phyloP scores from a whole-genome alignment of 2,329 filamentous ascomycete species.

The Diplodia seriata region DNA sequence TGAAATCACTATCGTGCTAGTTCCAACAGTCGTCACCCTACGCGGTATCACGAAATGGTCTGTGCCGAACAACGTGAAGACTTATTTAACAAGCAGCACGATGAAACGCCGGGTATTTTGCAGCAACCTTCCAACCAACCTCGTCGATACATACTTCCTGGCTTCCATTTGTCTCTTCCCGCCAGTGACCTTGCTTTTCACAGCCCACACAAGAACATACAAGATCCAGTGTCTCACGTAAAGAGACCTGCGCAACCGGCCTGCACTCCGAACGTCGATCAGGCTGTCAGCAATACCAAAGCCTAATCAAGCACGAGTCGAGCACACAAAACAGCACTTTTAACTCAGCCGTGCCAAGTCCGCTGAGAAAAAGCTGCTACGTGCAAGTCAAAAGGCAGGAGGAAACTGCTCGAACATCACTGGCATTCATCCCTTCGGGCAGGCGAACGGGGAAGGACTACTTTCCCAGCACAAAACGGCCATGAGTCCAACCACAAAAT shows the following conservation, averaged over 20 bases:
- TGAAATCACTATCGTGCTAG: background rate
- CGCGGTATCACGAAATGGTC: background rate
- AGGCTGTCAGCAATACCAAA: slow-evolving; percentile 1
- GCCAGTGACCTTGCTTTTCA: too few species aligned
- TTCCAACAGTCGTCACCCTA: background rate
- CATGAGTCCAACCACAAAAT: background rate
- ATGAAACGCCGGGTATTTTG: slow-evolving; percentile 16
- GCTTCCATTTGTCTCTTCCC: background rate
- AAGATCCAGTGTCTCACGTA: slow-evolving; percentile 7
- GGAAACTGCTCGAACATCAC: background rate
- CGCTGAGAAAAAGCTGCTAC: background rate
- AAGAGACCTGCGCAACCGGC: background rate
- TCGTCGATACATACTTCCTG: background rate
- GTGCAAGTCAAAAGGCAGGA: background rate
- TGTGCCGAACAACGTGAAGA: background rate
- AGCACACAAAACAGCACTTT: background rate
- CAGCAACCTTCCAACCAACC: background rate
- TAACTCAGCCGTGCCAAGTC: background rate
- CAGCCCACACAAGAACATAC: too few species aligned
- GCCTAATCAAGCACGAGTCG: background rate
- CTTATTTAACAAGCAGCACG: background rate
- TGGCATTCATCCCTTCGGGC: background rate
- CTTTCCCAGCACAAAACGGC: background rate
- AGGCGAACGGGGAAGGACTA: too few species aligned
- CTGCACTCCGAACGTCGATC: too few species aligned